Percentiles rank a stretch among this genome's conserved stretches.
These are phyloP conservation scores for Xylariaceae sp. DNA, from an alignment of 2,329 filamentous ascomycete species.

Conservation along the genomic window DNA sequence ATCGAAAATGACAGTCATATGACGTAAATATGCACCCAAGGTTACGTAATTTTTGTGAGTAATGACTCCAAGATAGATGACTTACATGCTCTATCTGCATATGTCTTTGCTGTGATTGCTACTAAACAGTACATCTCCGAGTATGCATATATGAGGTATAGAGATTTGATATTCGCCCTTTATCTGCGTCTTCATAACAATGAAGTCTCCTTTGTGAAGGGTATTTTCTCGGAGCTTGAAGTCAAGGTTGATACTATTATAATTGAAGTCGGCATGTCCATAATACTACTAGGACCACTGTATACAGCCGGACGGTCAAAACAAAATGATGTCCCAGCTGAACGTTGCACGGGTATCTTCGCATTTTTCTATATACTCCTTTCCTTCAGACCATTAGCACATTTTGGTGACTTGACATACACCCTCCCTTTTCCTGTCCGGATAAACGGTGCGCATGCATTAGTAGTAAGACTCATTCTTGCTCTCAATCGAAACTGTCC, in stretches of 20 bases:
- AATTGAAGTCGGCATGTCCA: too few species aligned
- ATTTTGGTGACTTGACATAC: constrained; percentile 10
- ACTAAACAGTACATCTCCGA: background rate
- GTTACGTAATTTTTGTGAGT: background rate
- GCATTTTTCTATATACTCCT: background rate
- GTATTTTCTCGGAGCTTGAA: too few species aligned
- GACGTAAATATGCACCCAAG: background rate
- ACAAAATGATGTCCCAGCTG: too few species aligned
- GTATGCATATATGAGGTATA: background rate
- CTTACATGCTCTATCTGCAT: background rate
- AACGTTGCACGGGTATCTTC: background rate
- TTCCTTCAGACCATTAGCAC: constrained; percentile 12
- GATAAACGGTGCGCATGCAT: constrained; percentile 1
- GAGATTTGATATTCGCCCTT: too few species aligned
- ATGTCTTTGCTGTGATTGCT: background rate
- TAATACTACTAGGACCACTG: too few species aligned
- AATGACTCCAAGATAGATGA: background rate
- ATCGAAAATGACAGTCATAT: background rate
- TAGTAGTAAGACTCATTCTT: constrained; percentile 31
- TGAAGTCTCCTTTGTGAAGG: too few species aligned
- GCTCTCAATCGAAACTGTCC: constrained; percentile 46
- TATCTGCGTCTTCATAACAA: too few species aligned
- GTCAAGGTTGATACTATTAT: too few species aligned
- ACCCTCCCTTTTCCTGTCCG: constrained; percentile 4
- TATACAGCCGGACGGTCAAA: too few species aligned